A percentile compares a stretch with the other conserved stretches of the same genome.
Evolutionary conservation across 2,329 filamentous ascomycete species (phyloP).

Genomic region (Cercospora sp.): DNA sequence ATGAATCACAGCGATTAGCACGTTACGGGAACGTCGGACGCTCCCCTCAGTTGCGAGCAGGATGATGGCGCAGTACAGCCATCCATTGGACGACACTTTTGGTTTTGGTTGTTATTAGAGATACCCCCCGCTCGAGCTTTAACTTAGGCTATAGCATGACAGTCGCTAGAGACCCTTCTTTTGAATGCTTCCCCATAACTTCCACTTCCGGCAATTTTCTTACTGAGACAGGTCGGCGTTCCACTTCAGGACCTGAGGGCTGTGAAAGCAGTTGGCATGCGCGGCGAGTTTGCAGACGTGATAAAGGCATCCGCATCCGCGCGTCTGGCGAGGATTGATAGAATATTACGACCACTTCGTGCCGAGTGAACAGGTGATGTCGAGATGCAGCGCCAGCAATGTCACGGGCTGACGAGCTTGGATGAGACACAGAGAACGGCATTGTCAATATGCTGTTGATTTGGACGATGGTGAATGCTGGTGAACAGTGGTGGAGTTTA

Average conservation of each 20-base stretch:
- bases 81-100: conserved; percentile 17
- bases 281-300: background rate
- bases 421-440: background rate
- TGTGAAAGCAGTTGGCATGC: background rate
- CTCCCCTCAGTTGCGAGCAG: conserved; percentile 2
- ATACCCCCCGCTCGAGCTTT: conserved; percentile 19
- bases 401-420: background rate
- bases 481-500: background rate
- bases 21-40: conserved; percentile 12
- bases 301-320: background rate
- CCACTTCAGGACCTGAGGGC: background rate
- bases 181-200: background rate
- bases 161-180: background rate
- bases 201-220: background rate
- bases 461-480: background rate
- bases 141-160: conserved; percentile 3
- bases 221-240: background rate
- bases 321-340: background rate
- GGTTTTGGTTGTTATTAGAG: conserved; percentile 11
- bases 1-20: conserved; percentile 11
- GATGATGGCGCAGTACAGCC: background rate
- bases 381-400: background rate
- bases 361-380: background rate
- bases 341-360: background rate
- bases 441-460: background rate